Evolutionary conservation across 2,329 filamentous ascomycete species (phyloP).

Genomic region (Talaromyces islandicus): DNA sequence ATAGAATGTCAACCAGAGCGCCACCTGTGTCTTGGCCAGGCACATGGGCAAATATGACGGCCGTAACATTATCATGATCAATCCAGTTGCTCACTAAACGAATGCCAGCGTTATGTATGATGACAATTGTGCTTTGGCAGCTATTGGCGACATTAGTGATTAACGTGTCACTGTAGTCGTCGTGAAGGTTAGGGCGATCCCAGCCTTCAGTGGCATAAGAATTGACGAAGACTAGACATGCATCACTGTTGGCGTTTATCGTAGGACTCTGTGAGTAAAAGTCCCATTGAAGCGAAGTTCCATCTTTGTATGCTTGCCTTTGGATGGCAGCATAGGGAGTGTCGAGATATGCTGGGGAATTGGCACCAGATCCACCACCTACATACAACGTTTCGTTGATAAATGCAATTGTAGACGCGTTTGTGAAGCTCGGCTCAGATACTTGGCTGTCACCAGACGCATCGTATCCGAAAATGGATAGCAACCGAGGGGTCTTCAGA

Average conservation of each 20-base stretch:
- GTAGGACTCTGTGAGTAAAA: slow-evolving; percentile 44
- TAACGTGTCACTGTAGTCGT: neutral
- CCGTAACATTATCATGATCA: slow-evolving; percentile 38
- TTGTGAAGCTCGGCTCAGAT: slow-evolving; percentile 27
- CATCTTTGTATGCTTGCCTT: slow-evolving; percentile 49
- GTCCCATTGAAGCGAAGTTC: slow-evolving; percentile 56
- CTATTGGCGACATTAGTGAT: neutral
- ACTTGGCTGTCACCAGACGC: slow-evolving; percentile 20
- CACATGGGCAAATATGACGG: slow-evolving; percentile 73
- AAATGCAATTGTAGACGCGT: slow-evolving; percentile 17
- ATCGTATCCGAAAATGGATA: slow-evolving; percentile 61
- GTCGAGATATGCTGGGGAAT: slow-evolving; percentile 43
- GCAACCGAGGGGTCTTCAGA: slow-evolving; percentile 42
- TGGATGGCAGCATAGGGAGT: slow-evolving; percentile 53
- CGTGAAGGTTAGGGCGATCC: neutral
- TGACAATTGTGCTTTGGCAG: neutral
- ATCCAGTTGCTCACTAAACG: neutral
- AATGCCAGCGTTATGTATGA: slow-evolving; percentile 4
- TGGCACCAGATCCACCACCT: slow-evolving; percentile 47
- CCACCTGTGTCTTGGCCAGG: slow-evolving; percentile 79
- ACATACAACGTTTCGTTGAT: slow-evolving; percentile 44
- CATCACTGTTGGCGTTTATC: slow-evolving; percentile 31
- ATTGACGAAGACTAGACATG: neutral
- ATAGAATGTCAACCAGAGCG: slow-evolving; percentile 69
- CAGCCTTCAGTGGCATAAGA: neutral